Conservation (phyloP, 2,329 filamentous ascomycete species). For the Podosphaera aphanis region DNA sequence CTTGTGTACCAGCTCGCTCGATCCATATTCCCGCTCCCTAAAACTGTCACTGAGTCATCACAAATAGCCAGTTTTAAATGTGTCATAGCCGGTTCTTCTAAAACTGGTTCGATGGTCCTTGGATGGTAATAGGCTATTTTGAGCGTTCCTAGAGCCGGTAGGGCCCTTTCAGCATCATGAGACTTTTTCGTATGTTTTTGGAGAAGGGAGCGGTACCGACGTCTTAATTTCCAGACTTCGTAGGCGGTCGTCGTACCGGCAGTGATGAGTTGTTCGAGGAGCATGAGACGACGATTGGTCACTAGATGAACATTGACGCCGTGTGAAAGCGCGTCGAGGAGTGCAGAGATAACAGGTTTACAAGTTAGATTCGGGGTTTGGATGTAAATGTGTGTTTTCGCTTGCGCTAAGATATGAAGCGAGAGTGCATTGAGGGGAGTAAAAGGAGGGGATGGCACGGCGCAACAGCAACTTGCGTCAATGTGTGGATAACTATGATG, state of each 20-base stretch:
- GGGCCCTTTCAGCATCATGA: slow-evolving; percentile 3
- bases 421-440: slow-evolving; percentile 37
- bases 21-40: slow-evolving; percentile 67
- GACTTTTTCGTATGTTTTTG: slow-evolving; percentile 4
- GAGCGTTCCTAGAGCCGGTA: slow-evolving; percentile 12
- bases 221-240: slow-evolving; percentile 35
- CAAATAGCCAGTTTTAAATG: slow-evolving; percentile 60
- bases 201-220: slow-evolving; percentile 23
- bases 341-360: slow-evolving; percentile 33
- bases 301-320: slow-evolving; percentile 46
- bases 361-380: slow-evolving; percentile 62
- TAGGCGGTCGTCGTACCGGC: slow-evolving; percentile 49
- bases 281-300: slow-evolving; percentile 48
- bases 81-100: slow-evolving; percentile 40
- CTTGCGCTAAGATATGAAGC: slow-evolving; percentile 33
- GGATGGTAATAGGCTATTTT: slow-evolving; percentile 13
- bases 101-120: slow-evolving; percentile 10
- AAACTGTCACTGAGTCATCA: slow-evolving; percentile 40
- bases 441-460: slow-evolving; percentile 4
- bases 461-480: neutral
- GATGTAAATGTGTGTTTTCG: slow-evolving; percentile 46
- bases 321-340: slow-evolving; percentile 36
- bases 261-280: slow-evolving; percentile 59
- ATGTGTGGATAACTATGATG: slow-evolving; percentile 20
- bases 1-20: slow-evolving; percentile 71